Conservation (phyloP, 2,329 filamentous ascomycete genomes). For the Microsporum audouinii region DNA sequence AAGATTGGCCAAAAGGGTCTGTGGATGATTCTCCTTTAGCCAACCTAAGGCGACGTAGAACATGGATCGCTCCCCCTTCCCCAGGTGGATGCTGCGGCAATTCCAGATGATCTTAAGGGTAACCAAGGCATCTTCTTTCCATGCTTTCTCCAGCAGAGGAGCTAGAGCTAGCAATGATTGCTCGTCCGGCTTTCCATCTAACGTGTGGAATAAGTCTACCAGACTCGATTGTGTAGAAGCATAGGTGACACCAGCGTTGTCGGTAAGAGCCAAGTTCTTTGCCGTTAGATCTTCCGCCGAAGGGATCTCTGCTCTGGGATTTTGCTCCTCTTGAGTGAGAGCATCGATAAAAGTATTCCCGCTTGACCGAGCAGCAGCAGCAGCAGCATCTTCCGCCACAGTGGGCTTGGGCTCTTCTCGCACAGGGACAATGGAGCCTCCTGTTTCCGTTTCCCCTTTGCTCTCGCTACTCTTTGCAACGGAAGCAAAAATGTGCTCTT, state of each 20-base stretch:
- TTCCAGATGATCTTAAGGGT: constrained; percentile 53
- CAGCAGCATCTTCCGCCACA: background rate
- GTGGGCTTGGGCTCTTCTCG: constrained; percentile 11
- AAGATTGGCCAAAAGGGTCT: constrained; percentile 44
- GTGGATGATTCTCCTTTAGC: constrained; percentile 45
- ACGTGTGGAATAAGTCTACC: constrained; percentile 45
- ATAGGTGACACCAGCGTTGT: constrained; percentile 42
- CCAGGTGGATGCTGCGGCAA: constrained; percentile 49
- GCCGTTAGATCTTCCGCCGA: background rate
- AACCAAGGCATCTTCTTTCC: constrained; percentile 37
- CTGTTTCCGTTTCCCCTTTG: background rate
- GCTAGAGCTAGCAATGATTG: constrained; percentile 25
- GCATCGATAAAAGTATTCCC: constrained; percentile 6
- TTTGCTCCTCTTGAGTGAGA: background rate
- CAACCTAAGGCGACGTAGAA: constrained; percentile 48
- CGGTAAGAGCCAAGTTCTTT: constrained; percentile 35
- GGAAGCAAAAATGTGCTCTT: constrained; percentile 2
- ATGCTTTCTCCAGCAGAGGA: constrained; percentile 39
- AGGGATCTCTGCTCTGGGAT: background rate
- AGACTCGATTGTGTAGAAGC: constrained; percentile 37
- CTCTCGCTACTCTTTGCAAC: background rate
- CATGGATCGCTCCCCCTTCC: constrained; percentile 39
- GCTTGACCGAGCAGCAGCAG: background rate
- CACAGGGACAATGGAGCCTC: constrained; percentile 13
- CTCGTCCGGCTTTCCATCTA: constrained; percentile 33